Evolutionary conservation across 331 rosid species (phyloP).

Genomic region (Dryas integrifolia): DNA sequence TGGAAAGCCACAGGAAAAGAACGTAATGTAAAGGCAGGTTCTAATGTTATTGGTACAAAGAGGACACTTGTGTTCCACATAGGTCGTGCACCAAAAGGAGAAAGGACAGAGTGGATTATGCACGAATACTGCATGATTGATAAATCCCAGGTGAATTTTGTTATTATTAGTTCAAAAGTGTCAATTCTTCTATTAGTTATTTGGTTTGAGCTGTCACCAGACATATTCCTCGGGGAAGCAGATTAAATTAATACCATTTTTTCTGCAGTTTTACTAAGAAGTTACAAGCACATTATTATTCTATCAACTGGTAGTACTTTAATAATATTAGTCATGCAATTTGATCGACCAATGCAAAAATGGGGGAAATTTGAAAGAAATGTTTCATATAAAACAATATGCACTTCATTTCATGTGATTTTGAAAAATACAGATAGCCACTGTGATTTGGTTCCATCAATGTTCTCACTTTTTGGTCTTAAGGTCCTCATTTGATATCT

Average conservation of each 20-base stretch:
- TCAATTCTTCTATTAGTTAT: not conserved
- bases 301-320: not conserved
- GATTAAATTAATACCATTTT: not conserved
- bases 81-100: slow-evolving; percentile 96
- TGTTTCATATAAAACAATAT: not conserved
- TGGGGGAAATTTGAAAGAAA: not conserved
- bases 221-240: slow-evolving; percentile 1
- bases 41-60: slow-evolving; percentile 69
- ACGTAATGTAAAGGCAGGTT: slow-evolving; percentile 72
- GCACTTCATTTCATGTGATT: not conserved
- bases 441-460: not conserved
- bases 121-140: slow-evolving; percentile 46
- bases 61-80: slow-evolving; percentile 86
- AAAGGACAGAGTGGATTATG: slow-evolving; percentile 96
- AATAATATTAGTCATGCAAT: not conserved
- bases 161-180: not conserved
- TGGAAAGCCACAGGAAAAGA: slow-evolving; percentile 99
- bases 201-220: not conserved
- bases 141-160: slow-evolving; percentile 45
- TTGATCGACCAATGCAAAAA: not conserved
- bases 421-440: not conserved
- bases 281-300: not conserved
- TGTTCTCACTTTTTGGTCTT: not conserved
- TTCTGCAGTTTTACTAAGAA: not conserved
- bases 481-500: not conserved